These are phyloP conservation scores for Aspergillus ustus DNA, from an alignment of 2,329 filamentous ascomycete genomes.

Conservation along the genomic window DNA sequence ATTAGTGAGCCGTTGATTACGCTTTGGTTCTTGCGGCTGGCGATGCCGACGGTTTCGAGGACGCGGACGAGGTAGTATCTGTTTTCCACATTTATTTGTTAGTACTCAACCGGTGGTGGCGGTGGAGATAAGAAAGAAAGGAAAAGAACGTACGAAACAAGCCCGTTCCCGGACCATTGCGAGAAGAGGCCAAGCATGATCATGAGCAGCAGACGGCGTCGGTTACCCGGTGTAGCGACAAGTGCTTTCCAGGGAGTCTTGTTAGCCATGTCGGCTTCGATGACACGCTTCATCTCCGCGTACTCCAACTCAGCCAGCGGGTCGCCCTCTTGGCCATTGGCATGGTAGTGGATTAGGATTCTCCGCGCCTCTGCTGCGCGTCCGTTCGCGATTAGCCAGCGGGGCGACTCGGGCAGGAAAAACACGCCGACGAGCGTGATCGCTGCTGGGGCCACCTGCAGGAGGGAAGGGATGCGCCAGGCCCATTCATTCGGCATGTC, in stretches of 20 bases:
- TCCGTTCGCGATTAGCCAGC: neutral
- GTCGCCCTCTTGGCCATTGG: neutral
- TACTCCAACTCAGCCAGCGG: neutral
- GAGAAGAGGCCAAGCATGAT: neutral
- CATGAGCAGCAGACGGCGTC: neutral
- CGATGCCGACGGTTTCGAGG: neutral
- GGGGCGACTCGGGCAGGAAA: neutral
- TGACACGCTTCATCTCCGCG: neutral
- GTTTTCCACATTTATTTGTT: too few relatives aligned
- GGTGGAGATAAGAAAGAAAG: too few relatives aligned
- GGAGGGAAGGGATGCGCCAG: neutral
- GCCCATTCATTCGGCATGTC: neutral
- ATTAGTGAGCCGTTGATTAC: neutral
- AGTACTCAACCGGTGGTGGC: too few relatives aligned
- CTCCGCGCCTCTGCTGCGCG: neutral
- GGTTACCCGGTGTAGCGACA: neutral
- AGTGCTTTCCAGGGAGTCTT: neutral
- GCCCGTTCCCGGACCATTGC: neutral
- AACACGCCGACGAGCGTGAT: neutral
- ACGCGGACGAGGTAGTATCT: neutral
- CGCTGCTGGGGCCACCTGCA: neutral
- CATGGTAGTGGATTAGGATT: too few relatives aligned
- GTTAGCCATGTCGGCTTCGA: neutral
- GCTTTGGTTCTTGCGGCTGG: neutral
- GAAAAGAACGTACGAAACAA: neutral